Base-by-base conservation (phyloP, 2,329 filamentous ascomycete genomes). In the Colletotrichum godetiae region DNA sequence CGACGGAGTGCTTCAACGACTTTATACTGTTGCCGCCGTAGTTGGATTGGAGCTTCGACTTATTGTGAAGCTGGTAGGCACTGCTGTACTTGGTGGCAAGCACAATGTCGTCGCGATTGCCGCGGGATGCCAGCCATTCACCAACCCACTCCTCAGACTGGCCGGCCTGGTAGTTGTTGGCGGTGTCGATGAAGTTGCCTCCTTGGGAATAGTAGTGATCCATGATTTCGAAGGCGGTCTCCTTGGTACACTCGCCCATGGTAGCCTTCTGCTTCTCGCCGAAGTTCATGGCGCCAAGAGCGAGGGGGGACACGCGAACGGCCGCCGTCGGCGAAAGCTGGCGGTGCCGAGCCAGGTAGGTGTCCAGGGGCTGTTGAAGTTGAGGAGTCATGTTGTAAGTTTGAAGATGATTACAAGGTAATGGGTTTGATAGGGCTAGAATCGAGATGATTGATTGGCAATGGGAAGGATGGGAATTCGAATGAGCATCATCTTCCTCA, bases 101-200 rank as follows among this genome's bases (percentile, higher is more conserved):
- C 37, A 91, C 85, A 61, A 90, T 79, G 57, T 85, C 80, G 76
- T 90, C 88, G 1, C 90, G 86, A 75, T 87, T 88, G 12, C 81
- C 77, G n/a, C 85, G 84, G 1, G 76, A 63, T 0, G 78, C 68
- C 82, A 90, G 86, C 88, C 88, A 92, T 76, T 91, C 88, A n/a
- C 89, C 90, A 22, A 92, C 77, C 86, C 86, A 90, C 11, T 70
- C 77, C 75, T 91, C 89, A 0, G 88, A 91, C 77, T 92, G 81
- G 64, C 88, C 89, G 72, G 86, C 76, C 76, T 91, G 88, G 80
- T 91, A 92, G 75, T 84, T 85, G 81, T 87, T 89, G 75, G 88
- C 81, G 0, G 90, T 92, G 79, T 93, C 91, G 78, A 93, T 91
- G 79, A 93, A 92, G 82, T 93, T 93, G 12, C 92, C 91, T 10